These are phyloP conservation scores for Triadica sebifera DNA, from an alignment of 345 rosid genomes.

Conservation along the genomic window DNA sequence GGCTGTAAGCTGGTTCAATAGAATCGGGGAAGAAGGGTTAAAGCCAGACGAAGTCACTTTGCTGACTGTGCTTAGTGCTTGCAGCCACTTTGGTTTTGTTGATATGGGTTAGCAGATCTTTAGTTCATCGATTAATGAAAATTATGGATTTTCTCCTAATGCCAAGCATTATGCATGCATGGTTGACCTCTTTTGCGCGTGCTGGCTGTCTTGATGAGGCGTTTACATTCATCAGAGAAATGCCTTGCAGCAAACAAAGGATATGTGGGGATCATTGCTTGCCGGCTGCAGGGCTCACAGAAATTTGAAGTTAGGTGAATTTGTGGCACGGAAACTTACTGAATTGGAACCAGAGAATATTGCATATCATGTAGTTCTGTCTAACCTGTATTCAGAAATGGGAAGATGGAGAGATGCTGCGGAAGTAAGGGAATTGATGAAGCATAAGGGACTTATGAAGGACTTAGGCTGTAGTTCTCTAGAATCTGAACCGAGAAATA, in stretches of 20 bases:
- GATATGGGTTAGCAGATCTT: slow-evolving; percentile 40
- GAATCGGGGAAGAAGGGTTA: slow-evolving; percentile 44
- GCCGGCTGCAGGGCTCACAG: slow-evolving; percentile 38
- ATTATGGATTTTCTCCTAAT: slow-evolving; percentile 40
- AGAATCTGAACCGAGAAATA: slow-evolving; percentile 22
- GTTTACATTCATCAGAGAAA: slow-evolving; percentile 35
- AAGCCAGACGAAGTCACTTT: slow-evolving; percentile 46
- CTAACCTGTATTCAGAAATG: slow-evolving; percentile 46
- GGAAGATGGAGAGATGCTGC: slow-evolving; percentile 52
- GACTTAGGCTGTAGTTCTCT: slow-evolving; percentile 39
- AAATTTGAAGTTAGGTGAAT: slow-evolving; percentile 44
- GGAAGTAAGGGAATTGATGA: slow-evolving; percentile 39
- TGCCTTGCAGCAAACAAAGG: slow-evolving; percentile 52
- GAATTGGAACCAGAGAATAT: slow-evolving; percentile 51
- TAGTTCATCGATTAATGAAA: slow-evolving; percentile 38
- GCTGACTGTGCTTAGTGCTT: slow-evolving; percentile 45
- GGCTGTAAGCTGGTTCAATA: slow-evolving; percentile 43
- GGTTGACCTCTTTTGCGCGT: slow-evolving; percentile 44
- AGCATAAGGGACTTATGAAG: slow-evolving; percentile 42
- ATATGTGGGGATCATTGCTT: slow-evolving; percentile 56
- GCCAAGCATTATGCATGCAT: slow-evolving; percentile 52
- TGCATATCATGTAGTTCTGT: slow-evolving; percentile 40
- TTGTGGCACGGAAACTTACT: slow-evolving; percentile 44
- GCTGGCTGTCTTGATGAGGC: slow-evolving; percentile 44
- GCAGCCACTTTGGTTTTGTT: slow-evolving; percentile 53